Evolutionary conservation across 1,139 yeast species (phyloP).

Genomic region (Suhomyces ambrosiae): DNA sequence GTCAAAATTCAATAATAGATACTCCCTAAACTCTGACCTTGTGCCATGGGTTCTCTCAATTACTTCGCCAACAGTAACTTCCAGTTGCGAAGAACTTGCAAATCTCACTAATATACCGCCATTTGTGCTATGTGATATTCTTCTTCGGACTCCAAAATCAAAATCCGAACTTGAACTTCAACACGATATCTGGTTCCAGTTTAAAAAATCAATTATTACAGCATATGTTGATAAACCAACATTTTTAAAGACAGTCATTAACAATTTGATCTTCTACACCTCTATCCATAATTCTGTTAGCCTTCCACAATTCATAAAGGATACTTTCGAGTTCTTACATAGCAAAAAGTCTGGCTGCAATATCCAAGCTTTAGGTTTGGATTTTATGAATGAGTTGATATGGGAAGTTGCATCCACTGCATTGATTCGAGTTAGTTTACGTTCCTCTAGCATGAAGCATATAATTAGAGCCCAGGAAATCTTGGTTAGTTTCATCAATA

Average conservation of each 20-base stretch:
- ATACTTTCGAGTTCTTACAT: slow-evolving; percentile 17
- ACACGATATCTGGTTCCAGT: slow-evolving; percentile 38
- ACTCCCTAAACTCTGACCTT: slow-evolving; percentile 18
- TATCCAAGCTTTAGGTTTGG: slow-evolving; percentile 8
- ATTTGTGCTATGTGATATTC: slow-evolving; percentile 37
- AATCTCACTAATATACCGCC: slow-evolving; percentile 37
- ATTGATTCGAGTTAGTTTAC: background rate
- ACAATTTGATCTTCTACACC: slow-evolving; percentile 31
- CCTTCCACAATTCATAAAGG: slow-evolving; percentile 22
- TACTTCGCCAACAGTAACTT: slow-evolving; percentile 26
- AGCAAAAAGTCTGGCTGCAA: slow-evolving; percentile 11
- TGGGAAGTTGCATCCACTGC: slow-evolving; percentile 15
- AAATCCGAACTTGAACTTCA: slow-evolving; percentile 37
- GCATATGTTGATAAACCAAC: slow-evolving; percentile 21
- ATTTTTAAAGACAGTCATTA: slow-evolving; percentile 25
- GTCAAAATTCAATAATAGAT: slow-evolving; percentile 4
- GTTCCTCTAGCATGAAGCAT: slow-evolving; percentile 3
- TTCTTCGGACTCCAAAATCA: slow-evolving; percentile 39
- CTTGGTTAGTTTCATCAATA: slow-evolving; percentile 25
- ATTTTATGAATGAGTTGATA: slow-evolving; percentile 15
- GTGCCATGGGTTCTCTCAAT: slow-evolving; percentile 34
- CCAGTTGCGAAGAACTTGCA: slow-evolving; percentile 32
- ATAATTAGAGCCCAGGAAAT: slow-evolving; percentile 36
- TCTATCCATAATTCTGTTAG: slow-evolving; percentile 26
- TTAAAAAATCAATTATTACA: slow-evolving; percentile 20